A percentile compares a stretch with the other conserved stretches of the same genome.
Evolutionary conservation across 73 alveolate species (phyloP).

Genomic region (Chromera velia): DNA sequence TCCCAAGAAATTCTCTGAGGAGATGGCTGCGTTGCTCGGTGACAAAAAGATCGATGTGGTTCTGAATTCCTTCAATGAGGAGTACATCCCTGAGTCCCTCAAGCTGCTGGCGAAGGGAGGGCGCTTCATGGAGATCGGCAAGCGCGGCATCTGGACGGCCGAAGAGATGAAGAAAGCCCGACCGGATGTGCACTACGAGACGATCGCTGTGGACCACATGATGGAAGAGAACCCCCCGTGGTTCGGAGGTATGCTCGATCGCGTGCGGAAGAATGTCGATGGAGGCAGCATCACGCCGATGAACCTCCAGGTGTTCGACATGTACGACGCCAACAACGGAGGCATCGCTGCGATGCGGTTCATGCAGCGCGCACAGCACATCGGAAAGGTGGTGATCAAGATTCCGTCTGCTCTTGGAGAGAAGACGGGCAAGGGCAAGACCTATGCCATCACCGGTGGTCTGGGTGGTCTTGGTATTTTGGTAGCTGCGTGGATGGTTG

Average conservation of each 20-base stretch:
- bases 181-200: background rate
- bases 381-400: slow-evolving; percentile 33
- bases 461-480: no score
- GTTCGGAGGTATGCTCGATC: background rate
- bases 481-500: no score
- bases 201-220: slow-evolving; percentile 28
- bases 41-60: slow-evolving; percentile 18
- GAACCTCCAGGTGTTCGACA: background rate
- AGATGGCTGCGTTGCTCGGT: slow-evolving; percentile 15
- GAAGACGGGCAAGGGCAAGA: no score
- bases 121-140: slow-evolving; percentile 46
- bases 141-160: slow-evolving; percentile 42
- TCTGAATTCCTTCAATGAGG: slow-evolving; percentile 31
- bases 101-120: slow-evolving; percentile 20
- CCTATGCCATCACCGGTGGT: no score
- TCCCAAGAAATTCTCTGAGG: slow-evolving; percentile 18
- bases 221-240: background rate
- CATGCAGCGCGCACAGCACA: slow-evolving; percentile 36
- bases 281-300: background rate
- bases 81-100: slow-evolving; percentile 33
- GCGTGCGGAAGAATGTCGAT: background rate
- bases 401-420: background rate
- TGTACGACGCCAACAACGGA: slow-evolving; percentile 12
- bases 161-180: slow-evolving; percentile 21
- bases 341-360: slow-evolving; percentile 32